Percentiles rank a stretch among this genome's conserved stretches.
phyloP scores from a whole-genome alignment of 495 filamentous ascomycete species.

The Penicillium maclennaniae region DNA sequence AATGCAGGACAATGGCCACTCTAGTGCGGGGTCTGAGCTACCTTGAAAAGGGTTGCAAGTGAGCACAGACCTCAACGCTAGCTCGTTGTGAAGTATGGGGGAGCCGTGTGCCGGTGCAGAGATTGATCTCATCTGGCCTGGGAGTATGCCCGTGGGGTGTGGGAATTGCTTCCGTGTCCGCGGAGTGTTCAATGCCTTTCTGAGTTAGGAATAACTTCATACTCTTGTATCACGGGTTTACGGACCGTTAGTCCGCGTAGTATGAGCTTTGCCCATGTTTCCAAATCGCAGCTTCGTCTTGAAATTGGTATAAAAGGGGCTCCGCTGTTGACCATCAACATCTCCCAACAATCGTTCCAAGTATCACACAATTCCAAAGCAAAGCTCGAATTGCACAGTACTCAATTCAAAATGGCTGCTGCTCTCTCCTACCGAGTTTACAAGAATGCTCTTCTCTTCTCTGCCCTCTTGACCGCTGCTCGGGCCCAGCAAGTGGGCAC shows the following conservation, averaged over 20 bases:
- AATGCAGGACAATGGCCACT: not conserved
- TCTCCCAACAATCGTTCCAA: not conserved
- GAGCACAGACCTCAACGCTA: too few relatives aligned
- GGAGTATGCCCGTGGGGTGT: not conserved
- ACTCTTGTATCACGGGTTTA: constrained; percentile 4
- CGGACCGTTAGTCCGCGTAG: constrained; percentile 16
- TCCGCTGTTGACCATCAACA: not conserved
- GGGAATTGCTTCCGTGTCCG: constrained; percentile 24
- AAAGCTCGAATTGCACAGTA: not conserved
- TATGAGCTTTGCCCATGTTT: not conserved
- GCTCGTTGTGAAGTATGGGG: not conserved
- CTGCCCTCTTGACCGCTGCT: constrained; percentile 23
- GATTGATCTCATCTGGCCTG: constrained; percentile 2
- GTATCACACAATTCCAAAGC: not conserved
- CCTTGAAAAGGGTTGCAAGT: too few relatives aligned
- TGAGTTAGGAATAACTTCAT: constrained; percentile 13
- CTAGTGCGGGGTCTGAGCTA: too few relatives aligned
- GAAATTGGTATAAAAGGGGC: constrained; percentile 7
- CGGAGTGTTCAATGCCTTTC: constrained; percentile 15
- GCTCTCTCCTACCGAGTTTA: constrained; percentile 21
- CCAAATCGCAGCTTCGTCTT: not conserved
- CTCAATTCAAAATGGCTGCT: constrained; percentile 13
- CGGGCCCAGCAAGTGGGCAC: constrained; percentile 47
- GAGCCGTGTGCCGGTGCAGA: constrained; percentile 2
- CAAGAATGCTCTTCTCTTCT: constrained; percentile 16